Evolutionary conservation across 805 yeast genomes (phyloP).

Genomic region (Huiozyma sinensis): DNA sequence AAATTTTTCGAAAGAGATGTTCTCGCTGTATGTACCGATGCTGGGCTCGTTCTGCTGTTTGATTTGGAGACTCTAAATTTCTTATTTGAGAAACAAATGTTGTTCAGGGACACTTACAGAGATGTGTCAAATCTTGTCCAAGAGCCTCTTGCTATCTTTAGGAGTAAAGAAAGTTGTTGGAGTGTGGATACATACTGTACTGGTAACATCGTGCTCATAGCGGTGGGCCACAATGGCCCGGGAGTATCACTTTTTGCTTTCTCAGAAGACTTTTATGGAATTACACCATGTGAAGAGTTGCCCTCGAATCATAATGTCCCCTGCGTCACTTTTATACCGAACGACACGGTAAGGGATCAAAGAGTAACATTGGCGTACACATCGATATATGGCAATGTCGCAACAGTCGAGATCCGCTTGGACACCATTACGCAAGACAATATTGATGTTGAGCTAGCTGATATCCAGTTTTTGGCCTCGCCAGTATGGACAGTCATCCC

Average conservation of each 20-base stretch:
- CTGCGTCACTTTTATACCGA: constrained; percentile 10
- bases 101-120: background rate
- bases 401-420: constrained; percentile 9
- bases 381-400: constrained; percentile 15
- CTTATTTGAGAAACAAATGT: background rate
- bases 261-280: background rate
- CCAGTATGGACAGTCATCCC: constrained; percentile 12
- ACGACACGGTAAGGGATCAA: constrained; percentile 4
- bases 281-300: constrained; percentile 3
- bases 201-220: constrained; percentile 6
- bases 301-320: constrained; percentile 14
- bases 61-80: constrained; percentile 14
- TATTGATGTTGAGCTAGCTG: constrained; percentile 4
- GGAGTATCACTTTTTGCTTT: constrained; percentile 13
- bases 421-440: background rate
- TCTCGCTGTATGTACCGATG: constrained; percentile 42
- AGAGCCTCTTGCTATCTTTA: background rate
- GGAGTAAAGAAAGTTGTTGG: constrained; percentile 12
- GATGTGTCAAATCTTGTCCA: background rate
- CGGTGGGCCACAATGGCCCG: constrained; percentile 17
- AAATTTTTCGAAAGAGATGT: constrained; percentile 28
- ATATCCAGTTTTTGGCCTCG: constrained; percentile 14
- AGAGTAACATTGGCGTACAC: constrained; percentile 9
- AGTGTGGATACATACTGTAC: constrained; percentile 14
- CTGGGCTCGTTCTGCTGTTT: constrained; percentile 39